Percentiles rank a stretch among this genome's conserved stretches.
phyloP scores from a whole-genome alignment of 176 grass and related monocot genomes.

The Stipa capillata region DNA sequence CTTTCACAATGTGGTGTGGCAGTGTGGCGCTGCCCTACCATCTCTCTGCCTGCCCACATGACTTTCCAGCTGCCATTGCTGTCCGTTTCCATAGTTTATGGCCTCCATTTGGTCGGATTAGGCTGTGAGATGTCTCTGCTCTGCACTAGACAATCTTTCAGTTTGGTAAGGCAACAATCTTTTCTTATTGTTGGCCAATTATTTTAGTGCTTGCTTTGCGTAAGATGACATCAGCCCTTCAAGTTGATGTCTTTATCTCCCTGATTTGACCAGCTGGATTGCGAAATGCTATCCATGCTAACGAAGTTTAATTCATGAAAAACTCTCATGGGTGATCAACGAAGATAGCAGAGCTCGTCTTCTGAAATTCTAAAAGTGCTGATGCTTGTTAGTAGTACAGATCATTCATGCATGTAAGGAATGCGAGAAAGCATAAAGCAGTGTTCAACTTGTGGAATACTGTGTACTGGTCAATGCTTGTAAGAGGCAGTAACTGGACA shows the following conservation, averaged over 20 bases:
- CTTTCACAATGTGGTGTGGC: background rate
- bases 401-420: background rate
- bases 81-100: conserved; percentile 22
- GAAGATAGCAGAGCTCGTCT: background rate
- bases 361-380: background rate
- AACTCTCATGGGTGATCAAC: background rate
- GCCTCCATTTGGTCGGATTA: conserved; percentile 21
- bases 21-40: background rate
- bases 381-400: background rate
- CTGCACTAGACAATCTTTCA: background rate
- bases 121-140: conserved; percentile 13
- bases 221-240: background rate
- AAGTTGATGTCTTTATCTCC: background rate
- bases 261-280: background rate
- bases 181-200: background rate
- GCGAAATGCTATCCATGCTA: background rate
- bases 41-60: conserved; percentile 29
- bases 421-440: background rate
- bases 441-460: background rate
- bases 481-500: background rate
- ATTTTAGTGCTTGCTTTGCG: background rate
- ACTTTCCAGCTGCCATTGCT: conserved; percentile 32
- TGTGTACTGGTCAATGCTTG: conserved; percentile 8
- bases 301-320: background rate
- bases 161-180: background rate